These are phyloP conservation scores for Wickerhamiella spandovensis DNA, from an alignment of 805 yeast genomes.

Conservation along the genomic window DNA sequence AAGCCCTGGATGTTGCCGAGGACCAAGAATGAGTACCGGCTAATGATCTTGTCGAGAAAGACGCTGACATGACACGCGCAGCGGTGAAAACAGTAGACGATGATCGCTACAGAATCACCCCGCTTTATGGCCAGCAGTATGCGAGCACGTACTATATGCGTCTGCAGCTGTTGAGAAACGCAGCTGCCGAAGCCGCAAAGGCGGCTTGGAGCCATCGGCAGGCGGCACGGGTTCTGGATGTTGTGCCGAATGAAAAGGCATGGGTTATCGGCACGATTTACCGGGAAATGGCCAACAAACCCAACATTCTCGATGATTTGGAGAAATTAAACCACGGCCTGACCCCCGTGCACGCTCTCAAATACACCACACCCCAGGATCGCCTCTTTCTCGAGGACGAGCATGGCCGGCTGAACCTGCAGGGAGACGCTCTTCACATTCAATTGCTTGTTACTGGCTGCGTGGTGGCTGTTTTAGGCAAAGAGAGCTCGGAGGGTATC, in stretches of 20 bases:
- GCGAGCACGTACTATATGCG: constrained; percentile 44
- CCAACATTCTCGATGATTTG: constrained; percentile 74
- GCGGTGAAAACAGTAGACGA: background rate
- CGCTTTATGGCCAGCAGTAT: constrained; percentile 32
- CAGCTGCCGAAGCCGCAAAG: constrained; percentile 33
- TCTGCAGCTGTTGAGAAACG: constrained; percentile 33
- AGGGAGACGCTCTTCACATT: constrained; percentile 40
- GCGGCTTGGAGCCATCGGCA: constrained; percentile 45
- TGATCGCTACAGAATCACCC: background rate
- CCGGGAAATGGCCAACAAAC: constrained; percentile 71
- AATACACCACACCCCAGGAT: constrained; percentile 31
- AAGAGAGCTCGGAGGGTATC: constrained; percentile 69
- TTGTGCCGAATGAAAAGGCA: constrained; percentile 44
- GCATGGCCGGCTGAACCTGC: constrained; percentile 69
- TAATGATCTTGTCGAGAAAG: too few relatives aligned
- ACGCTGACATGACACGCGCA: background rate
- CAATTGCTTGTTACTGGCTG: constrained; percentile 69
- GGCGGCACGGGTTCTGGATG: constrained; percentile 43
- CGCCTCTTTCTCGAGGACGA: constrained; percentile 78
- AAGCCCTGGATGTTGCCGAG: too few relatives aligned
- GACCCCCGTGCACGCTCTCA: constrained; percentile 20
- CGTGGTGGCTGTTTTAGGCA: constrained; percentile 76
- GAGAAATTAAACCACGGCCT: constrained; percentile 25
- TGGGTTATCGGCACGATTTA: constrained; percentile 85
- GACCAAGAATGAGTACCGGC: too few relatives aligned